Evolutionary conservation across 1,284 basidiomycete genomes (phyloP).

Genomic region (Apiotrichum mycotoxinovorans): DNA sequence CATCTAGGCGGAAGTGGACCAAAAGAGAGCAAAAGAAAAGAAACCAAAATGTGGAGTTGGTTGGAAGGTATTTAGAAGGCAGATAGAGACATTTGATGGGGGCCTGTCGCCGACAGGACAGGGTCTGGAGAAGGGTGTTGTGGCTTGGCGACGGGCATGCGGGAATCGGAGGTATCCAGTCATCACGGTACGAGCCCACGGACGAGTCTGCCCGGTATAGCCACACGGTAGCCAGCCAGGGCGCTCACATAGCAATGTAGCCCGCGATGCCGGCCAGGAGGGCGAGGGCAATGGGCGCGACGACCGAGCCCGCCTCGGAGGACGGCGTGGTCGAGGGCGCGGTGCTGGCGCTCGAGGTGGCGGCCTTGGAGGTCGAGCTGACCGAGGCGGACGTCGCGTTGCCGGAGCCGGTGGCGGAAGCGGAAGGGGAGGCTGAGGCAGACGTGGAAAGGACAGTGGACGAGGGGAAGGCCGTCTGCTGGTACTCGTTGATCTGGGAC

Average conservation of each 20-base stretch:
- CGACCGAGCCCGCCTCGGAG: constrained; percentile 12
- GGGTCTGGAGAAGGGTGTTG: too few relatives aligned
- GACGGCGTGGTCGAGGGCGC: constrained; percentile 10
- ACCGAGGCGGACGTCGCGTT: constrained; percentile 11
- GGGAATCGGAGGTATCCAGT: too few relatives aligned
- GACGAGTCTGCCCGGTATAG: background rate
- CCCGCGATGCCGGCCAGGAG: constrained; percentile 25
- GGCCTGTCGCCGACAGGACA: too few relatives aligned
- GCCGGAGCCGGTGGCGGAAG: constrained; percentile 3
- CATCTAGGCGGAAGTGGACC: too few relatives aligned
- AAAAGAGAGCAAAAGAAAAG: too few relatives aligned
- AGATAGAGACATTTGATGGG: too few relatives aligned
- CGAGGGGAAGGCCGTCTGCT: constrained; percentile 19
- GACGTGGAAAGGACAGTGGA: background rate
- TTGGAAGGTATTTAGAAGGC: too few relatives aligned
- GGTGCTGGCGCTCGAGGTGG: constrained; percentile 10
- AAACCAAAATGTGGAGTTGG: too few relatives aligned
- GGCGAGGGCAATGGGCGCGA: constrained; percentile 21
- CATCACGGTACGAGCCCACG: too few relatives aligned
- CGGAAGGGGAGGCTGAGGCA: constrained; percentile 6
- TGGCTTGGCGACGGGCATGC: too few relatives aligned
- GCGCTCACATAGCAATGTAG: constrained; percentile 30
- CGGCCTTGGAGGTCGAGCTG: background rate
- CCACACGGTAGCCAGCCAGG: too few relatives aligned
- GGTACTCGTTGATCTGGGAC: constrained; percentile 27